Evolutionary conservation across 257 asterid species (phyloP).

Genomic region (Verbena officinalis): DNA sequence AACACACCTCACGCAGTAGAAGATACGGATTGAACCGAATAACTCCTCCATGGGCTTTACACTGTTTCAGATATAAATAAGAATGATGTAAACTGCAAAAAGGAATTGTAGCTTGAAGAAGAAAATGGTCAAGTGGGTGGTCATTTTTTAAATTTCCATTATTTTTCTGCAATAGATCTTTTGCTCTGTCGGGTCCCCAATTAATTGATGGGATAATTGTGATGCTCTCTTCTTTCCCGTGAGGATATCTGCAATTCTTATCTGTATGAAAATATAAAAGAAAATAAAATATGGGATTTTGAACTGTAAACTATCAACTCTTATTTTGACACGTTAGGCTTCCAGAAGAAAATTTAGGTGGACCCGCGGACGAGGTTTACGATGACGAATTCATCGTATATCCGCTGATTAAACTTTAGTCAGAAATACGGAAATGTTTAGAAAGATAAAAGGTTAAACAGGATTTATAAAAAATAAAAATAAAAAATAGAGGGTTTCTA

Average conservation of each 20-base stretch:
- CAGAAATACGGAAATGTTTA: too few relatives aligned
- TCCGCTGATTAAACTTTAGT: neutral
- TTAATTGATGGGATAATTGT: slow-evolving; percentile 22
- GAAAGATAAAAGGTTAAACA: too few relatives aligned
- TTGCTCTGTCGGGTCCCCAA: slow-evolving; percentile 33
- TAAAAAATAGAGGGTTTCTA: too few relatives aligned
- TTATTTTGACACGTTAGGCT: slow-evolving; percentile 33
- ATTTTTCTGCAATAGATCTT: slow-evolving; percentile 29
- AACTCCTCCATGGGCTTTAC: neutral
- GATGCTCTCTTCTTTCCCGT: slow-evolving; percentile 1
- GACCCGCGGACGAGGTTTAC: slow-evolving; percentile 36
- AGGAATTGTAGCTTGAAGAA: neutral
- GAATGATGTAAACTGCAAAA: neutral
- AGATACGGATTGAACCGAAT: slow-evolving; percentile 8
- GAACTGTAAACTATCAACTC: neutral
- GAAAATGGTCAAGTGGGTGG: slow-evolving; percentile 9
- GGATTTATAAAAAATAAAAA: too few relatives aligned
- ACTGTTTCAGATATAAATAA: neutral
- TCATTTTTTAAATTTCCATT: slow-evolving; percentile 15
- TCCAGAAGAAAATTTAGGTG: slow-evolving; percentile 21
- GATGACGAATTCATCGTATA: neutral
- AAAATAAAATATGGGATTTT: neutral
- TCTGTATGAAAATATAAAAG: neutral
- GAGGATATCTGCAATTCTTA: neutral
- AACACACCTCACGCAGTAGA: slow-evolving; percentile 34